Conservation (phyloP, 1,284 basidiomycete genomes). For the Coniferiporia sulphurascens region DNA sequence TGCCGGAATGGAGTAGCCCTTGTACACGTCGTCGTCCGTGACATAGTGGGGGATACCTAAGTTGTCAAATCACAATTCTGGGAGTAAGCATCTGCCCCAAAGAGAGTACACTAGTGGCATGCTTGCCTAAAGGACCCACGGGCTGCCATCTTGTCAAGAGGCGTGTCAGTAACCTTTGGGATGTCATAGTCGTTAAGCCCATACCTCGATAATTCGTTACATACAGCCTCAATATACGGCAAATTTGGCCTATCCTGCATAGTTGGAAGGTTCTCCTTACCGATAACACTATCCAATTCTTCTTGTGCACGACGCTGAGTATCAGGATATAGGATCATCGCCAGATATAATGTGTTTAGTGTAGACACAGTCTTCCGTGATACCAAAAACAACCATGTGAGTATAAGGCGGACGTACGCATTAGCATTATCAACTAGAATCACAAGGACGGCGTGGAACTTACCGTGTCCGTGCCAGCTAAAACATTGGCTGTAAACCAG, state of each 20-base stretch:
- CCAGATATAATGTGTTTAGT: constrained; percentile 27
- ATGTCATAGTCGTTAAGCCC: no score
- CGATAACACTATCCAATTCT: constrained; percentile 58
- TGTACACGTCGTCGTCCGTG: constrained; percentile 21
- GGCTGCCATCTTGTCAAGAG: constrained; percentile 19
- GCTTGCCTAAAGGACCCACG: constrained; percentile 9
- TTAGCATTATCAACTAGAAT: no score
- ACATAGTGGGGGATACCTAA: constrained; percentile 22
- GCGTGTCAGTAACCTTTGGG: no score
- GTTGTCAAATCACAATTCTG: no score
- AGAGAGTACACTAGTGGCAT: background rate
- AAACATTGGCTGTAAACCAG: no score
- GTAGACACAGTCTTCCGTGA: background rate
- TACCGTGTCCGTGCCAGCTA: no score
- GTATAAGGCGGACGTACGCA: no score
- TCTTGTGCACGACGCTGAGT: constrained; percentile 49
- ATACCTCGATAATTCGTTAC: constrained; percentile 56
- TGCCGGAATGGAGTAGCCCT: constrained; percentile 19
- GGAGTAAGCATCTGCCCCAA: no score
- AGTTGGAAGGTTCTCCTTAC: constrained; percentile 53
- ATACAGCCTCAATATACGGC: constrained; percentile 56
- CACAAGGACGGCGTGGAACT: no score
- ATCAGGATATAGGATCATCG: constrained; percentile 47
- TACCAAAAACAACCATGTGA: no score
- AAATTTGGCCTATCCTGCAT: constrained; percentile 53